These are phyloP conservation scores for Phaseolus lunatus DNA, from an alignment of 306 rosid genomes.

Conservation along the genomic window DNA sequence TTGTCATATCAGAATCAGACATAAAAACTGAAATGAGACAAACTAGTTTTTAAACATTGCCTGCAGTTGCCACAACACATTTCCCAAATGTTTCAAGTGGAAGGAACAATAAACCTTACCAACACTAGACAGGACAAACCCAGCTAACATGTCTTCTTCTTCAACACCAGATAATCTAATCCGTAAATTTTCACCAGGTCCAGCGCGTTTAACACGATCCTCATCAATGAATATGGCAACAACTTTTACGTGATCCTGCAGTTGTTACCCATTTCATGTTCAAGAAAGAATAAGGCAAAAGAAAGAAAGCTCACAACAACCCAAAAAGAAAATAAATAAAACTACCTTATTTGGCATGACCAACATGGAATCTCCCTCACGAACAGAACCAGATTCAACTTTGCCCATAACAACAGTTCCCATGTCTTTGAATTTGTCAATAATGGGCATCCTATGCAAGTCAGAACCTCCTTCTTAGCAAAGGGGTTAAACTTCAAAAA, in stretches of 20 bases:
- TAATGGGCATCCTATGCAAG: constrained; percentile 81
- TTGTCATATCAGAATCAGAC: too few species aligned
- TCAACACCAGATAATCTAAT: constrained; percentile 85
- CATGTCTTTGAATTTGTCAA: constrained; percentile 96
- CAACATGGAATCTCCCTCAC: constrained; percentile 82
- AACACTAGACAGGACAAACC: constrained; percentile 83
- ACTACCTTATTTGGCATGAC: constrained; percentile 97
- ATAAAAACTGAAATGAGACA: too few species aligned
- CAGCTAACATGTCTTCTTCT: constrained; percentile 81
- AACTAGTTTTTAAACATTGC: too few species aligned
- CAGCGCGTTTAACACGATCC: constrained; percentile 74
- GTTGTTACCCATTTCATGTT: constrained; percentile 33
- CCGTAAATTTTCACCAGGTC: constrained; percentile 98
- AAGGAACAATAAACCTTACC: constrained; percentile 53
- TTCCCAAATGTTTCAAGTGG: constrained; percentile 20
- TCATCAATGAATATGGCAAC: constrained; percentile 74
- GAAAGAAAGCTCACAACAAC: neutral
- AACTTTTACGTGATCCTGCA: constrained; percentile 86
- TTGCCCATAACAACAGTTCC: constrained; percentile 98
- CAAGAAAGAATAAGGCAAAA: neutral
- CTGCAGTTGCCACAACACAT: neutral
- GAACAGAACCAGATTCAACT: constrained; percentile 86
- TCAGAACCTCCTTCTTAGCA: constrained; percentile 36
- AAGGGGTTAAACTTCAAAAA: constrained; percentile 6
- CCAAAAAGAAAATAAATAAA: neutral